Conservation (phyloP, 163 green algal genomes). For the Prototheca stagnorum region DNA sequence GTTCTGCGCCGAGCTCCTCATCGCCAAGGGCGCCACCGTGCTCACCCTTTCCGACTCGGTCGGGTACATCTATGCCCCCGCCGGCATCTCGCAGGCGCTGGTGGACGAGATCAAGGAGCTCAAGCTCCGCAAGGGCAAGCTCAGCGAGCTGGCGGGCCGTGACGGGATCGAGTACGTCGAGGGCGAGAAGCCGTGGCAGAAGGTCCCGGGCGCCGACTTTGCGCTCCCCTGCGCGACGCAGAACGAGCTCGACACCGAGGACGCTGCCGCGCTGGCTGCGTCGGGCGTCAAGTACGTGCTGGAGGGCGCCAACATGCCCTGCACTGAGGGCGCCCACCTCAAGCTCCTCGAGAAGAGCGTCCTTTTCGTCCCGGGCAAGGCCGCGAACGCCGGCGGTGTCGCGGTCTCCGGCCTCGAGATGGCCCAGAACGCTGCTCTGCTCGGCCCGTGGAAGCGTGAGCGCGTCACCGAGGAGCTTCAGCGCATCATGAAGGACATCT, state of each 20-base stretch:
- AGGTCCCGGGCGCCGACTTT: conserved; percentile 29
- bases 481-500: conserved; percentile 66
- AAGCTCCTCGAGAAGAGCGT: conserved; percentile 1
- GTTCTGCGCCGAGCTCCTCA: conserved; percentile 53
- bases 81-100: conserved; percentile 47
- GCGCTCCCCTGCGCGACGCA: conserved; percentile 59
- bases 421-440: conserved; percentile 58
- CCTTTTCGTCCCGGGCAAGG: conserved; percentile 14
- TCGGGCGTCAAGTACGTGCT: conserved; percentile 44
- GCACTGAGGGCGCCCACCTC: conserved; percentile 30
- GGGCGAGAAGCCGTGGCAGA: conserved; percentile 33
- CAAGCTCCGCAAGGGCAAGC: conserved; percentile 20
- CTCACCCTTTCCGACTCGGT: conserved; percentile 54
- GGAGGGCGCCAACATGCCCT: conserved; percentile 80
- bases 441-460: conserved; percentile 40
- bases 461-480: conserved; percentile 56
- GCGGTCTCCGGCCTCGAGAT: conserved; percentile 73
- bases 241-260: conserved; percentile 55
- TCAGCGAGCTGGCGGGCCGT: conserved; percentile 5
- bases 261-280: conserved; percentile 38
- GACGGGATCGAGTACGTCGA: conserved; percentile 16
- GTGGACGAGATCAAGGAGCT: conserved; percentile 19
- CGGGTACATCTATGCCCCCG: conserved; percentile 39
- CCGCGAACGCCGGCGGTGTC: conserved; percentile 47
- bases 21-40: conserved; percentile 47